Base-by-base conservation (phyloP, 2,329 filamentous ascomycete genomes). In the Stagonosporopsis cucurbitacearum region DNA sequence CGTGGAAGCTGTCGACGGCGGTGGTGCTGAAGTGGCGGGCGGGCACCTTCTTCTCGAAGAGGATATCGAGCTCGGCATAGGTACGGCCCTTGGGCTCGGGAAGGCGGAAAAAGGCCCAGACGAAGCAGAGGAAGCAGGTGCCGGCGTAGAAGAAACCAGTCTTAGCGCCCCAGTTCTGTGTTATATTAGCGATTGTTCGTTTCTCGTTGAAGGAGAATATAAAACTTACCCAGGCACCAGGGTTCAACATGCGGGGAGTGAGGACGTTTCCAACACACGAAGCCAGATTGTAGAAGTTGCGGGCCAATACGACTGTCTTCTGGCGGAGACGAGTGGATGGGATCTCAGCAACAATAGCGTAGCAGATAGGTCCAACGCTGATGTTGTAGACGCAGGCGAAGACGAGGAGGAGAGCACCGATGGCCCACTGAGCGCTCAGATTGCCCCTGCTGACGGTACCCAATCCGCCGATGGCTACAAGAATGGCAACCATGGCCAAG, bases 101-200 rank as follows among this genome's bases (percentile, higher is more conserved):
- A 0, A 94, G 81, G 12, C 90, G 84, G 80, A 92, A 92, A 71
- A 86, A 92, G 0, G 88, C 88, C 79, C 93, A 96, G 7, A 95
- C 75, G 64, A 91, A 85, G 78, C 90, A 93, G 51, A 87, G 76
- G 77, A 91, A 89, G 75, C 89, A 93, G 44, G 91, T 88, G 2
- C 87, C 90, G 19, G 86, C 88, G 88, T 92, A 92, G 80, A 96
- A 95, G 78, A 96, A 96, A 26, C 91, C 92, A 1, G 91, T 85
- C 68, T 86, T 94, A 75, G 93, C 94, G 57, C 86, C 83, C 92
- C 92, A 96, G 74, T 71, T 67, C 63, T 59, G 15, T 11, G 11
- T 6, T 1, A 8, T 32, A 35, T 59, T 46, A 59, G 52, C 33
- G 6, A 5, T 1, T 15, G 23, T n/a, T n/a, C n/a, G 5, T 17